A percentile compares a stretch with the other conserved stretches of the same genome.
phyloP scores from a whole-genome alignment of 306 rosid species.

The Alnus glutinosa region DNA sequence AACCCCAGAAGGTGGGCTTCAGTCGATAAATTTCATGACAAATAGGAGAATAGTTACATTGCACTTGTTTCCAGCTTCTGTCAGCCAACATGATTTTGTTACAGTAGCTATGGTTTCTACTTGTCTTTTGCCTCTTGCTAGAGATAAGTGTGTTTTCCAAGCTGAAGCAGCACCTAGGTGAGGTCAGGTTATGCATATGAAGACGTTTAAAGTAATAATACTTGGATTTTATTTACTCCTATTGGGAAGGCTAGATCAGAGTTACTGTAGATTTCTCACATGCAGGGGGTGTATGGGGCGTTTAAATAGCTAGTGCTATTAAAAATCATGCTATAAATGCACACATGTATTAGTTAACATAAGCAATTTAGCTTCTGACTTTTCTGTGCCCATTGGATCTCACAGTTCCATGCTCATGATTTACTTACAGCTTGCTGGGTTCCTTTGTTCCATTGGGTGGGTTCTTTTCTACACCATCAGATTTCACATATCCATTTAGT shows the following conservation, averaged over 20 bases:
- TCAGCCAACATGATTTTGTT: neutral
- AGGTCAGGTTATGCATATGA: neutral
- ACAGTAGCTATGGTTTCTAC: neutral
- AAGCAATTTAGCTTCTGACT: conserved; percentile 44
- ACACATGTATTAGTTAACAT: conserved; percentile 17
- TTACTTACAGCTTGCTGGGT: conserved; percentile 84
- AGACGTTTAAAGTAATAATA: neutral
- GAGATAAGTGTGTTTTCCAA: neutral
- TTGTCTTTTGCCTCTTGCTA: neutral
- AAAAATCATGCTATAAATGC: neutral
- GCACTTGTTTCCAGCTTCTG: neutral
- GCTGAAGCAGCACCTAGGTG: neutral
- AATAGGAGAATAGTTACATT: neutral
- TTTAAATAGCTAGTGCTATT: conserved; percentile 10
- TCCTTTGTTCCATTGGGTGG: conserved; percentile 97
- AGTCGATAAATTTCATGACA: neutral
- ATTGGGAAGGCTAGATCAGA: neutral
- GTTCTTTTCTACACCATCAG: conserved; percentile 68
- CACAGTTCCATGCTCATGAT: conserved; percentile 58
- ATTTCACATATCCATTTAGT: conserved; percentile 45
- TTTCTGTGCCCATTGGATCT: conserved; percentile 50
- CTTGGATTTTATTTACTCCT: neutral
- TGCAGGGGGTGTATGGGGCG: neutral
- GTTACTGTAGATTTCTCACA: neutral
- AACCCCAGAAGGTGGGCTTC: neutral